Base-by-base conservation (phyloP, 257 asterid species). In the Mitragyna speciosa region DNA sequence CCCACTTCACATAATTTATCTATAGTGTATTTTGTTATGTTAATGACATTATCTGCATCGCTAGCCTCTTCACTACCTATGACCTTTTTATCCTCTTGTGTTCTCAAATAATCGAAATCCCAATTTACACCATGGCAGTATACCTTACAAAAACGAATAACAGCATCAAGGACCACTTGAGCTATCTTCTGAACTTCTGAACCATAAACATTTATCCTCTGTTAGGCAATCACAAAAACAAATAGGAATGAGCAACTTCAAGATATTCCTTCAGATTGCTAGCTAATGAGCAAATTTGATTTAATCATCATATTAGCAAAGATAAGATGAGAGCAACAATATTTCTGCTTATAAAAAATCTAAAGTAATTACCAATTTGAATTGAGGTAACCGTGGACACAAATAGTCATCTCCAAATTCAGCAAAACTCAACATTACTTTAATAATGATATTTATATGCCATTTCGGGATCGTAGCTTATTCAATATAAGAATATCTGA, bases 1-100 rank as follows among this genome's bases (percentile, higher is more conserved):
- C 99, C 99, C 87, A 96, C 83, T 82, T 92, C 97, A 81, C 99
- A 88, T 43, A 96, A 84, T 82, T 86, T 92, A 82, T 89, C 92
- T 31, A 94, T 71, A 15, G 92, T 78, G 84, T 88, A 87, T 72
- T 85, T 91, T 68, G 87, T 88, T 82, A 96, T 81, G 78, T 81
- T 87, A 78, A 88, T 85, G 73, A 89, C 93, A 78, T 83, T 85
- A 77, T 90, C 90, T 39, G 85, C 87, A 72, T 84, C 82, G 79
- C 83, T 89, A 79, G 83, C 84, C 88, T 78, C 89, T 63, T 85
- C 85, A 85, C 75, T 64, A 20, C 83, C 90, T 58, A 79, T 41
- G 16, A 61, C 73, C 45, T 84, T 89, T 69, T 73, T 86, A 30
- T 75, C 90, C 69, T 73, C 73, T 33, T 86, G 85, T 47, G 72